Evolutionary conservation across 768 basidiomycete species (phyloP), one percentile per base, ranked within the genome.

Genomic region (Lentinula lateritia): DNA sequence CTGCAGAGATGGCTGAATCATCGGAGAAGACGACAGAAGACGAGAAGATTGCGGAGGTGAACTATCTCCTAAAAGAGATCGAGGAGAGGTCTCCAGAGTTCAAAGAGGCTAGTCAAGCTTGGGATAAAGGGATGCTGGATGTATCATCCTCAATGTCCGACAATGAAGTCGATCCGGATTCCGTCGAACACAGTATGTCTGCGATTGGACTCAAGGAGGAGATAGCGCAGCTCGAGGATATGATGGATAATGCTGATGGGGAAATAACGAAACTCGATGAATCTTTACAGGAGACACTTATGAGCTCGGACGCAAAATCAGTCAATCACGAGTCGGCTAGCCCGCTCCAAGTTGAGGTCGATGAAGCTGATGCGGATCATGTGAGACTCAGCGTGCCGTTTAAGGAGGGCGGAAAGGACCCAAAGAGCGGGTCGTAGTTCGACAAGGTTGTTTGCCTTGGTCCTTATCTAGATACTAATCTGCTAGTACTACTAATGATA

Each of bases 1-100:
- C 46, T 9, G 43, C 16, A 20, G n/a, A 39, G 42, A 15, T 45
- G 9, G 15, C 18, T 20, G 56, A 58, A 18, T 20, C 39, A n/a
- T 45, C n/a, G 16, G 48, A 45, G 42, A 34, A 36, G n/a, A 34
- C 34, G 34, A 6, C 45, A 9, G 55, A 48, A 42, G 58, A 59
- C n/a, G 16, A 50, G 18, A 45, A 38, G 20, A 28, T 59, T 35
- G 45, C 32, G n/a, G 46, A 59, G 15, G 28, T 38, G 16, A 15
- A 50, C 20, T 12, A 38, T 12, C 36, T 50, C 18, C 15, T 50
- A 28, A 15, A 46, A 12, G 58, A 46, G 35, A 46, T 59, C n/a
- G 58, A 34, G n/a, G 34, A 15, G n/a, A 43, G 58, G 28, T 59
- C 58, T 3, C 58, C 58, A 59, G 58, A 59, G 46, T 59, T 59